Evolutionary conservation across 139 green algal species (phyloP).

Genomic region (Astrephomene gubernaculifera): DNA sequence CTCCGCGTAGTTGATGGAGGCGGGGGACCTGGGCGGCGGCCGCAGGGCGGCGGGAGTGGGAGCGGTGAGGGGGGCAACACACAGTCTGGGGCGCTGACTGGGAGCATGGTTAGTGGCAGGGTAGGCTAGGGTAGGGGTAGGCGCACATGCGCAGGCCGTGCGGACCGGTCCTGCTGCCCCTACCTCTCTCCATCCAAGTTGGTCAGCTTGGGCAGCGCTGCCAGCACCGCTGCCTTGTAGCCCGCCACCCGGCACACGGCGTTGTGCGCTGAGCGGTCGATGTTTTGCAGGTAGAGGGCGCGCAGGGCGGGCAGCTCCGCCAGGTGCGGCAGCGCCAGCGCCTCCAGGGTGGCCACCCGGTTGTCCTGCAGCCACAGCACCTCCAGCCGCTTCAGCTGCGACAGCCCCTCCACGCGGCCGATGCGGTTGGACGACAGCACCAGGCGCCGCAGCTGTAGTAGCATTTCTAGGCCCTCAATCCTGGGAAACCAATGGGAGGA

Average conservation of each 20-base stretch:
- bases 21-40: constrained; percentile 4
- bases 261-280: constrained; percentile 29
- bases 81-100: too few species aligned
- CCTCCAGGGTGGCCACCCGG: neutral
- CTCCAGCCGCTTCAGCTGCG: constrained; percentile 26
- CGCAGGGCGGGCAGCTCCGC: constrained; percentile 24
- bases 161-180: neutral
- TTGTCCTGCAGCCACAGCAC: constrained; percentile 47
- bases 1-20: constrained; percentile 22
- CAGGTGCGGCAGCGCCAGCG: constrained; percentile 34
- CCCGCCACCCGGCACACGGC: constrained; percentile 29
- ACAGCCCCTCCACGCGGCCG: constrained; percentile 12
- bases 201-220: constrained; percentile 32
- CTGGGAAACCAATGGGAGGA: neutral
- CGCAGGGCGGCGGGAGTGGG: neutral
- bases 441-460: constrained; percentile 33
- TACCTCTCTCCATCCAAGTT: constrained; percentile 54
- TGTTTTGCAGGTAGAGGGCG: constrained; percentile 37
- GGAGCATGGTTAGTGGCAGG: too few species aligned
- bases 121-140: too few species aligned
- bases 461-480: constrained; percentile 42
- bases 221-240: constrained; percentile 48
- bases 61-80: too few species aligned
- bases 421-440: constrained; percentile 36
- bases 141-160: too few species aligned